phyloP scores from a whole-genome alignment of 768 basidiomycete species.

The Termitomyces titanicus region DNA sequence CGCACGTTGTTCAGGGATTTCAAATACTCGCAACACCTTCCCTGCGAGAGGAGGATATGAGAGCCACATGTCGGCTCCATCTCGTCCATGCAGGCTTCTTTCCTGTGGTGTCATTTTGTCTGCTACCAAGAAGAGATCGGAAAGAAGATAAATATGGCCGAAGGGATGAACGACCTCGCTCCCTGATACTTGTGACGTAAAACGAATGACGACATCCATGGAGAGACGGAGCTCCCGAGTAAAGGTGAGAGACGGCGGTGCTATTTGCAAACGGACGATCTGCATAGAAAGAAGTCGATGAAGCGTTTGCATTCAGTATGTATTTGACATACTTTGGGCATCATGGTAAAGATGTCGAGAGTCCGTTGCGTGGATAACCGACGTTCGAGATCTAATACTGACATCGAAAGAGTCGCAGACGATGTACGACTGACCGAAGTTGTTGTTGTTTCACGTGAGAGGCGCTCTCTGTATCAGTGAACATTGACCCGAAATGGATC shows the following conservation, averaged over 20 bases:
- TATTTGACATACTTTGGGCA: constrained; percentile 62
- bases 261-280: constrained; percentile 90
- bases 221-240: constrained; percentile 74
- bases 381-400: constrained; percentile 77
- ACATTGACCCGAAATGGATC: background rate
- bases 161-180: constrained; percentile 68
- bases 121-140: constrained; percentile 89
- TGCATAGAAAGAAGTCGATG: constrained; percentile 24
- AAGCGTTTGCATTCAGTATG: background rate
- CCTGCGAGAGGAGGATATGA: constrained; percentile 94
- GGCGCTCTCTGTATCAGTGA: constrained; percentile 41
- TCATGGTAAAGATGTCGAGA: constrained; percentile 95
- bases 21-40: constrained; percentile 78
- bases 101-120: constrained; percentile 79
- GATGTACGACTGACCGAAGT: constrained; percentile 53
- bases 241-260: constrained; percentile 74
- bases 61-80: constrained; percentile 84
- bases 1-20: constrained; percentile 59
- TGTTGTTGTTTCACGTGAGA: constrained; percentile 55
- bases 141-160: constrained; percentile 87
- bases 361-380: constrained; percentile 74
- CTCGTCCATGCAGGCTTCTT: constrained; percentile 39
- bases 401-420: constrained; percentile 46
- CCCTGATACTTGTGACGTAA: constrained; percentile 74
- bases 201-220: constrained; percentile 66